These are phyloP conservation scores for Rubia yunnanensis DNA, from an alignment of 257 asterid species.

Conservation along the genomic window DNA sequence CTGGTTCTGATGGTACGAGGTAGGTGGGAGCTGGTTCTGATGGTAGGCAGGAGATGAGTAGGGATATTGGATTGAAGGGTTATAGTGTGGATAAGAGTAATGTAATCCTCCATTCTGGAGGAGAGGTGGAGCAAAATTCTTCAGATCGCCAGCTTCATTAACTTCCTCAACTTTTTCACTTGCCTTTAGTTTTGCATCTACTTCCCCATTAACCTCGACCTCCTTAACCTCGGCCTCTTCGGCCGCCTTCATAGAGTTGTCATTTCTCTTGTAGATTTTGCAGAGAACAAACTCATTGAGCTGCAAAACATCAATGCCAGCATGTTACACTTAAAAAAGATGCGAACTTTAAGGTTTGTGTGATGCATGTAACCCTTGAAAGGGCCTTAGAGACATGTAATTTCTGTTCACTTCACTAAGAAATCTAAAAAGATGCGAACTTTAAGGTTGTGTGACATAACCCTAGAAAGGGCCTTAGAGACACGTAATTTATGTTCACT, in stretches of 20 bases:
- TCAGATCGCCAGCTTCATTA: not conserved
- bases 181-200: too few species aligned
- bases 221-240: not conserved
- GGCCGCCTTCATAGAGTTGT: not conserved
- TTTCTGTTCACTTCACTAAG: too few species aligned
- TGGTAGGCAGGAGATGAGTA: too few species aligned
- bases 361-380: too few species aligned
- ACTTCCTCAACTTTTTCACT: not conserved
- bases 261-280: slow-evolving; percentile 1
- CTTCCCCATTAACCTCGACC: not conserved
- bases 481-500: too few species aligned
- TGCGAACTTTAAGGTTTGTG: too few species aligned
- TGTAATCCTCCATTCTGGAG: not conserved
- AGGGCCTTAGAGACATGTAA: too few species aligned
- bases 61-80: not conserved
- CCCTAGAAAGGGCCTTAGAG: too few species aligned
- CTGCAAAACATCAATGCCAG: not conserved
- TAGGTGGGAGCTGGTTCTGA: not conserved
- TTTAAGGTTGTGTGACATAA: too few species aligned
- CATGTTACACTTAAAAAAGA: not conserved
- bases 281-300: slow-evolving; percentile 11
- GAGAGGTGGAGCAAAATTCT: not conserved
- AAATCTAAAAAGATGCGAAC: too few species aligned
- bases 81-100: not conserved
- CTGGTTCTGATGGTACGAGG: not conserved